Base-by-base conservation (phyloP, 495 filamentous ascomycete genomes). In the Aspergillus panamensis region DNA sequence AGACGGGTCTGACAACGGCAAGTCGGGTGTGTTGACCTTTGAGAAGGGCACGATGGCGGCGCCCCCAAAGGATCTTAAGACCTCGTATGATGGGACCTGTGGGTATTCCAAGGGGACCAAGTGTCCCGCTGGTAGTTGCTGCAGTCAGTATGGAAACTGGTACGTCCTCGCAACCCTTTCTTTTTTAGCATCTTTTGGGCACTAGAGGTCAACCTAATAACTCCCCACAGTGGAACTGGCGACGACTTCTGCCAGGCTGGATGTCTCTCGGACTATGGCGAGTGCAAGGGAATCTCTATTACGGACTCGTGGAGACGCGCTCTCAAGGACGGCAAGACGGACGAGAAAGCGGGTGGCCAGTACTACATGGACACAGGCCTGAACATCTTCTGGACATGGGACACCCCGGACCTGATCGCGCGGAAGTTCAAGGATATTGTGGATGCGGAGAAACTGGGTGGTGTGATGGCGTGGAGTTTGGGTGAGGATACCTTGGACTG, bases 361-460 rank as follows among this genome's bases (percentile, higher is more conserved):
- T 90, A 87, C 62, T 89, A 85, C 67, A 88, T 80, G 74, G 88
- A 91, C 60, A 59, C 60, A 3, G 62, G 78, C 3, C 75, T 79
- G 31, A 73, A 80, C 54, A 64, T 88, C 32, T 91, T 86, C 80
- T 91, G 88, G 88, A 86, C 83, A 5, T 91, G 87, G 79, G 88
- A 92, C 63, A 89, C 85, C 0, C 76, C 84, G 1, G 76, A 76
- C 10, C 70, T 83, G 16, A 84, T 92, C 44, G 63, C 66, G 37
- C 77, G 78, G 57, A 92, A 91, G 73, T 85, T 89, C 59, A 76
- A 73, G 21, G 66, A 78, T 0, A 82, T 90, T 43, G 73, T 90
- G 25, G 69, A 77, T 14, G 73, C 73, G 51, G 83, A 80, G 65
- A 71, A 74, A 20, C 62, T 92, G 2, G 88, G 87, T 5, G 87